Conservation (phyloP, 208 protist species). For the Herpetomonas muscarum region DNA sequence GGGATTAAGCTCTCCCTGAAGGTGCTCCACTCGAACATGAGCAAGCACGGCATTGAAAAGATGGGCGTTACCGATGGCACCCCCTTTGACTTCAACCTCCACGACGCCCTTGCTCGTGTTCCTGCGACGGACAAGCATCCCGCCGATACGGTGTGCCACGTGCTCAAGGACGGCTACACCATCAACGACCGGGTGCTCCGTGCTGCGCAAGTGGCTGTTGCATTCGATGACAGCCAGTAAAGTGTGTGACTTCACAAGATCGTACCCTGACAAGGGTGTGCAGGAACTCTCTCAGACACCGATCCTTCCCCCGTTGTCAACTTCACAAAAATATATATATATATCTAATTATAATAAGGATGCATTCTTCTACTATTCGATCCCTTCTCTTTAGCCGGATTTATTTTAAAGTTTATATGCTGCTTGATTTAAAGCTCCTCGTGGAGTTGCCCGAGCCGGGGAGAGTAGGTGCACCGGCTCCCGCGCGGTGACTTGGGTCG, state of each 20-base stretch:
- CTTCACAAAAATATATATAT: not conserved
- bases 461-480: not conserved
- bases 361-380: not conserved
- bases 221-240: constrained; percentile 27
- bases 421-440: not conserved
- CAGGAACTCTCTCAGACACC: not conserved
- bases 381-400: not conserved
- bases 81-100: constrained; percentile 86
- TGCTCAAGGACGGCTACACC: constrained; percentile 91
- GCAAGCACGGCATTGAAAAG: constrained; percentile 84
- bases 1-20: constrained; percentile 85
- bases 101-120: constrained; percentile 87
- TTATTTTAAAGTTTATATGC: not conserved
- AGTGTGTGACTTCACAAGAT: not conserved
- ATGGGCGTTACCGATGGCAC: constrained; percentile 62
- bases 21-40: constrained; percentile 81
- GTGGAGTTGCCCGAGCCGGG: not conserved
- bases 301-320: not conserved
- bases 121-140: constrained; percentile 47
- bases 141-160: constrained; percentile 53
- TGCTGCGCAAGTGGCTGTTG: constrained; percentile 88
- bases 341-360: not conserved
- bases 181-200: constrained; percentile 84
- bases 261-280: not conserved
- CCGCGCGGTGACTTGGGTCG: not conserved